These are phyloP conservation scores for Suillus weaverae DNA, from an alignment of 768 basidiomycete genomes.

Conservation along the genomic window DNA sequence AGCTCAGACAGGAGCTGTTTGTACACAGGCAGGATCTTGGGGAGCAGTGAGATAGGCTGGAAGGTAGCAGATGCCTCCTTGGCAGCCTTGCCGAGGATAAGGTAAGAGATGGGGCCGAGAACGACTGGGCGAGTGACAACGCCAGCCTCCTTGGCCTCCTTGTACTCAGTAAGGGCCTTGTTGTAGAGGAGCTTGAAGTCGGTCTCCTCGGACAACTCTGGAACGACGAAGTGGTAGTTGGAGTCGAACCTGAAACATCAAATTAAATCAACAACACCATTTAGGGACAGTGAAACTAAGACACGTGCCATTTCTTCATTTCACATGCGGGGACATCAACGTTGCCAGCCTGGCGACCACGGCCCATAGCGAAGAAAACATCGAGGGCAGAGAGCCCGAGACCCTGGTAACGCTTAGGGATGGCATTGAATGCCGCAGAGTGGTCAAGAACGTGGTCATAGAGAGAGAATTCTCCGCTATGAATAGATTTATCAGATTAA, in stretches of 20 bases:
- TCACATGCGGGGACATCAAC: constrained; percentile 97
- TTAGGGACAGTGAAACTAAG: background rate
- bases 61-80: constrained; percentile 84
- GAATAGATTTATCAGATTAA: constrained; percentile 20
- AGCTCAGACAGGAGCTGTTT: constrained; percentile 85
- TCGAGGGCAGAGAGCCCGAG: constrained; percentile 87
- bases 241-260: constrained; percentile 79
- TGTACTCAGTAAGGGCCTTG: constrained; percentile 92
- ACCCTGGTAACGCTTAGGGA: constrained; percentile 90
- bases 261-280: constrained; percentile 8
- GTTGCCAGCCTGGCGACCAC: constrained; percentile 90
- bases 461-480: constrained; percentile 95
- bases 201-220: constrained; percentile 86
- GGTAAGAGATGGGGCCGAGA: constrained; percentile 94
- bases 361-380: constrained; percentile 98
- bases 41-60: constrained; percentile 87
- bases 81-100: constrained; percentile 86
- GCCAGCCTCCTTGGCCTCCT: constrained; percentile 90
- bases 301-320: constrained; percentile 97
- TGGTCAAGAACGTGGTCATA: constrained; percentile 99
- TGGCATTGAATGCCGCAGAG: constrained; percentile 93
- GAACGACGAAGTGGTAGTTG: constrained; percentile 99
- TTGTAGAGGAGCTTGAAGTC: constrained; percentile 96
- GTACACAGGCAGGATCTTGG: constrained; percentile 90
- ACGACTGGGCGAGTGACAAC: constrained; percentile 92